Conservation (phyloP, 163 green algal species). For the Scenedesmus sp. region DNA sequence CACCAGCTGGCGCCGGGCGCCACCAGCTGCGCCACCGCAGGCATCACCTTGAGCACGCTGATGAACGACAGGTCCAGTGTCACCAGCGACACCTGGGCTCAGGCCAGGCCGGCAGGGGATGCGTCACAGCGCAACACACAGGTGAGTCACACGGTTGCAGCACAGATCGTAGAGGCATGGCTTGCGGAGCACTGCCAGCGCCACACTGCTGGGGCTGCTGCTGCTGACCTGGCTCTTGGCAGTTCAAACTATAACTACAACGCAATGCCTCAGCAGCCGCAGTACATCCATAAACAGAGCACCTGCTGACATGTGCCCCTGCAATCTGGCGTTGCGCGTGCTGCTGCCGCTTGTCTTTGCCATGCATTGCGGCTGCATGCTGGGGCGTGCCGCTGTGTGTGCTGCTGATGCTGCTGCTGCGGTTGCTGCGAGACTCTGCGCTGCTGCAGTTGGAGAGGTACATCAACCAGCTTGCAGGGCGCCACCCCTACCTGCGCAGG, state of each 20-base stretch:
- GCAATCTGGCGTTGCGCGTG: background rate
- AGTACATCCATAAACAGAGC: background rate
- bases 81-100: conserved; percentile 87
- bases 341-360: background rate
- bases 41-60: conserved; percentile 89
- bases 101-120: background rate
- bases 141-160: background rate
- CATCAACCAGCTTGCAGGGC: background rate
- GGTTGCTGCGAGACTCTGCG: background rate
- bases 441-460: background rate
- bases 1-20: conserved; percentile 73
- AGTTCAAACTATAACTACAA: too few species aligned
- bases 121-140: background rate
- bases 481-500: conserved; percentile 48
- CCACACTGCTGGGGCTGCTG: too few species aligned
- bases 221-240: too few species aligned
- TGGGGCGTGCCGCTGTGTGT: background rate
- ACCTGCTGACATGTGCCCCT: background rate
- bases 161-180: background rate
- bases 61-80: conserved; percentile 99
- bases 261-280: too few species aligned
- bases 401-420: conserved; percentile 30
- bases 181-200: too few species aligned
- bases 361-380: background rate
- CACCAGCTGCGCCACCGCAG: conserved; percentile 53